phyloP scores from a whole-genome alignment of 163 green algal species.

The Volvox carteri region DNA sequence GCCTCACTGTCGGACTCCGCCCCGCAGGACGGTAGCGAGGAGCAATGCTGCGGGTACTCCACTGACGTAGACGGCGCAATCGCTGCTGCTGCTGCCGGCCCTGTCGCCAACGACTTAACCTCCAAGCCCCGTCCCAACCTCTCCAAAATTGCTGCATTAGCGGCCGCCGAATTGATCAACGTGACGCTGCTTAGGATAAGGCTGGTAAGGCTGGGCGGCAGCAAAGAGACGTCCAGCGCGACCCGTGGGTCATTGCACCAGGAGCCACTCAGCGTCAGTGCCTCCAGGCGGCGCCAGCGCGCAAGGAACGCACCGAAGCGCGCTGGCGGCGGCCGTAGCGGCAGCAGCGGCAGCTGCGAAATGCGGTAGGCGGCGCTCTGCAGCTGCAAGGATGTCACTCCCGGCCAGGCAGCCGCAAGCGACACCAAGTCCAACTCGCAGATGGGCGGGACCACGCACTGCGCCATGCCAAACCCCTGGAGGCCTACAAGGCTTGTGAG shows the following conservation, averaged over 20 bases:
- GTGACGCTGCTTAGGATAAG: background rate
- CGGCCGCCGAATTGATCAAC: background rate
- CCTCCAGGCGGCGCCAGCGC: constrained; percentile 20
- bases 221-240: constrained; percentile 45
- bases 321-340: background rate
- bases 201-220: constrained; percentile 39
- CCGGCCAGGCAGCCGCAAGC: background rate
- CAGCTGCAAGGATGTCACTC: constrained; percentile 13
- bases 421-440: background rate
- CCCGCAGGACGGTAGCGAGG: too few species aligned
- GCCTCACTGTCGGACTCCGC: too few species aligned
- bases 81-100: too few species aligned
- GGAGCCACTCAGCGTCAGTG: constrained; percentile 20
- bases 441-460: constrained; percentile 21
- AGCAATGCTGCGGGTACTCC: too few species aligned
- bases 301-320: background rate
- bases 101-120: background rate
- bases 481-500: background rate
- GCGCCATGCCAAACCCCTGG: background rate
- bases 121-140: background rate
- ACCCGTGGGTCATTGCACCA: constrained; percentile 24
- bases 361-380: background rate
- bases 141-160: background rate
- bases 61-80: too few species aligned
- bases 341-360: background rate